Base-by-base conservation (phyloP, 345 rosid genomes). In the Lepidium sativum region DNA sequence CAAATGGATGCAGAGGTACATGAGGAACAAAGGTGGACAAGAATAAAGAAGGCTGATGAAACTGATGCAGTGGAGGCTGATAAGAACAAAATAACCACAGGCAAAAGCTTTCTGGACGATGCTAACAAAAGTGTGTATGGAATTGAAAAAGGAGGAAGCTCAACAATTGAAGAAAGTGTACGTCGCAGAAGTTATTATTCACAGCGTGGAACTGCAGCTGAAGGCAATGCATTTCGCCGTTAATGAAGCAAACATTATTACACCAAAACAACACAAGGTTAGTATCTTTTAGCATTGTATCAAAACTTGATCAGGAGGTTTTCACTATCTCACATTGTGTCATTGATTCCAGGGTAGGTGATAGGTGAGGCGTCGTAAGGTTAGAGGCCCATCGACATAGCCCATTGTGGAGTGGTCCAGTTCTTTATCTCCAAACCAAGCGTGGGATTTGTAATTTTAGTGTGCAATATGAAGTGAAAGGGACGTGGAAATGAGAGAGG, bases 11-110 rank as follows among this genome's bases (percentile, higher is more conserved):
- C 96, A 34, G 91, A 86, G 80, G 69, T 91, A 74, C 95, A 94
- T 10, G 97, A 90, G 63, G 97, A 88, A 61, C 95, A 90, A 51
- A 88, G 99, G 69, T 90, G 95, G 95, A 90, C 80, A 73, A 86
- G 97, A 18, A 49, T 94, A 74, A 88, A 75, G 81, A 90, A 80
- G 71, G 96, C 95, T 1, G 97, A 85, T 9, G 96, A 88, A 35
- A 82, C 75, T 1, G 96, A 88, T 71, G 89, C 85, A 18, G 69
- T 54, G 48, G 92, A 90, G 76, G 92, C 87, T 63, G 75, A 67
- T 4, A 63, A 62, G 50, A 70, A 82, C 68, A 73, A 67, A 17
- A 44, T 60, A 15, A 35, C 83, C 41, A 20, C 65, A 6, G 91
- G 96, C 16, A 88, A 73, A 71, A 90, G 78, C 80, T 90, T 94